These are phyloP conservation scores for Coprinopsis marcescibilis DNA, from an alignment of 768 basidiomycete genomes.

Conservation along the genomic window DNA sequence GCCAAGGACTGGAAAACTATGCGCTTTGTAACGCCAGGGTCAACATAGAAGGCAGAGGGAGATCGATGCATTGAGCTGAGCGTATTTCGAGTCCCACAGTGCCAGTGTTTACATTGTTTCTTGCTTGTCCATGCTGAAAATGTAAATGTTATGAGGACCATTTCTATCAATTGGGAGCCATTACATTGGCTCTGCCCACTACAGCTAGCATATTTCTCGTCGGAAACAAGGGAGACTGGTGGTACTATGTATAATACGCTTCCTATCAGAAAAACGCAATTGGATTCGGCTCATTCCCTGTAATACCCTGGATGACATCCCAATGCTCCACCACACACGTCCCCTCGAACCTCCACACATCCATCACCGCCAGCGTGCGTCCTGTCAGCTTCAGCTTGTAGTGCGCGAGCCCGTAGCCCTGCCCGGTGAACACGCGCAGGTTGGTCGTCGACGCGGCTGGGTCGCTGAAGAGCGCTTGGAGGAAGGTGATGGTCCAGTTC, in stretches of 20 bases:
- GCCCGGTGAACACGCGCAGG: background rate
- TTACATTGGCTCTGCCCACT: too few relatives aligned
- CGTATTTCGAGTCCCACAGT: too few relatives aligned
- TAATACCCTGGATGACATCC: constrained; percentile 5
- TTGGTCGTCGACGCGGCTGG: background rate
- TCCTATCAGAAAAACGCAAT: constrained; percentile 7
- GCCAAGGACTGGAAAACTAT: too few relatives aligned
- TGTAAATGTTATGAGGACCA: too few relatives aligned
- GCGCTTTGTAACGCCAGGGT: too few relatives aligned
- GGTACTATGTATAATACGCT: background rate
- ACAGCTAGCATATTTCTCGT: too few relatives aligned
- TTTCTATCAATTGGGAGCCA: too few relatives aligned
- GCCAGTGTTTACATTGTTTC: too few relatives aligned
- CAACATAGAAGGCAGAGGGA: too few relatives aligned
- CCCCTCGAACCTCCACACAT: constrained; percentile 5
- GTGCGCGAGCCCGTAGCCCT: constrained; percentile 2
- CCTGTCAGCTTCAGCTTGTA: background rate
- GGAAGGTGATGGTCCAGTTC: background rate
- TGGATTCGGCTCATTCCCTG: constrained; percentile 8
- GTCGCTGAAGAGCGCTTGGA: background rate
- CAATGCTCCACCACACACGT: constrained; percentile 10
- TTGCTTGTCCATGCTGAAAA: too few relatives aligned
- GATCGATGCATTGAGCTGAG: too few relatives aligned
- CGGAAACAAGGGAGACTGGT: too few relatives aligned
- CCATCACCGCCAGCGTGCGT: background rate